A percentile compares a stretch with the other conserved stretches of the same genome.
These are phyloP conservation scores for Mortierella antarctica DNA, from an alignment of 192 early-diverging fungal species.

Conservation along the genomic window DNA sequence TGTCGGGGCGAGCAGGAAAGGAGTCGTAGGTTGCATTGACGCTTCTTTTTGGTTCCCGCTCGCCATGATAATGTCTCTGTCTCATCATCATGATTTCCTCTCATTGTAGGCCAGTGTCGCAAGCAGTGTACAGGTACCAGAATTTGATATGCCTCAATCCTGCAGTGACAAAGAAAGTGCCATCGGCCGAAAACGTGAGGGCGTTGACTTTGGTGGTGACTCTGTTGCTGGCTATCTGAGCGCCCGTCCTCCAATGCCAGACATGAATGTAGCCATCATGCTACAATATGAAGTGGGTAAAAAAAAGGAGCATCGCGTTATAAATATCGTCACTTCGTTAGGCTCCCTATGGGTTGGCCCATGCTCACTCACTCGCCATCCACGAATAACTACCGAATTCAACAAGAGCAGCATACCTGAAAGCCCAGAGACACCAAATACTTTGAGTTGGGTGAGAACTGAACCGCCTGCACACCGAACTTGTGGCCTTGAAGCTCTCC, in stretches of 20 bases:
- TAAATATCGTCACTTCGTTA: no score
- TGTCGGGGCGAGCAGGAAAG: no score
- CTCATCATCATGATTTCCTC: no score
- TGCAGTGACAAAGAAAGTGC: constrained; percentile 80
- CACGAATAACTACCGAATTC: not conserved
- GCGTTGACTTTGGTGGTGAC: constrained; percentile 70
- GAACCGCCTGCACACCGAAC: constrained; percentile 75
- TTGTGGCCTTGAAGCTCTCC: constrained; percentile 79
- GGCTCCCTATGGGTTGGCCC: not conserved
- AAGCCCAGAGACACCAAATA: constrained; percentile 80
- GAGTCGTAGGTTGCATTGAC: no score
- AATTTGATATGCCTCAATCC: constrained; percentile 84
- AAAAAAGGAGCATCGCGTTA: no score
- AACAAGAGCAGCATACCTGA: constrained; percentile 63
- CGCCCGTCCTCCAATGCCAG: constrained; percentile 82
- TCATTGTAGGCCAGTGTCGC: no score
- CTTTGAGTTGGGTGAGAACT: constrained; percentile 78
- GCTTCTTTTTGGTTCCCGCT: no score
- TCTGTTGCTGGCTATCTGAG: constrained; percentile 69
- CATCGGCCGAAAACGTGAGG: constrained; percentile 70
- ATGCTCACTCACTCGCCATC: not conserved
- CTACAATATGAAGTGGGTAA: constrained; percentile 38
- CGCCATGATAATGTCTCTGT: no score
- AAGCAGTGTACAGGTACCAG: constrained; percentile 85
- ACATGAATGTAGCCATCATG: constrained; percentile 85